These are phyloP conservation scores for Moesziomyces antarcticus DNA, from an alignment of 1,284 basidiomycete species.

Conservation along the genomic window DNA sequence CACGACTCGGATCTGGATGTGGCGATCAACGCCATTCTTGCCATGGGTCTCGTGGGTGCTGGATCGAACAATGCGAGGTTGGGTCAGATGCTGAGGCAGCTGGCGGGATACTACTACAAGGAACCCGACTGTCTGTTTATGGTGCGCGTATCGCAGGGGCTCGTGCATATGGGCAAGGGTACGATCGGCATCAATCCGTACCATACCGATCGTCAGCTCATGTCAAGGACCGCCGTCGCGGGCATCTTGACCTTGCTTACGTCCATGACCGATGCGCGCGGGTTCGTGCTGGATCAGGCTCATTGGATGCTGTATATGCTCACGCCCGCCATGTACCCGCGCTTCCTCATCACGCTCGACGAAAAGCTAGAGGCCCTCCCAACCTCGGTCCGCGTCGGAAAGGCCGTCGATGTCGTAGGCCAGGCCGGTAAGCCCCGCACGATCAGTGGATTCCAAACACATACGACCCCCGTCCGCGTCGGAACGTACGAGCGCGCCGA, in stretches of 20 bases:
- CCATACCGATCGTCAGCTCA: slow-evolving; percentile 90
- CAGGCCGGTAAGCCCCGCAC: slow-evolving; percentile 69
- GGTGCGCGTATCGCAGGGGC: slow-evolving; percentile 93
- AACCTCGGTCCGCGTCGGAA: slow-evolving; percentile 93
- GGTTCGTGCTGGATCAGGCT: slow-evolving; percentile 91
- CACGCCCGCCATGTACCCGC: slow-evolving; percentile 93
- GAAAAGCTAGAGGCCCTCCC: slow-evolving; percentile 77
- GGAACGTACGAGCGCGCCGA: slow-evolving; percentile 94
- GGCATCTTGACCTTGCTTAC: slow-evolving; percentile 87
- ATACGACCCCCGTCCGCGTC: slow-evolving; percentile 92
- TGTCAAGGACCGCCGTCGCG: slow-evolving; percentile 89
- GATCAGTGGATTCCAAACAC: slow-evolving; percentile 76
- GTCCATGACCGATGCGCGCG: slow-evolving; percentile 92
- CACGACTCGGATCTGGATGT: slow-evolving; percentile 98
- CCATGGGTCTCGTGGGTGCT: slow-evolving; percentile 97
- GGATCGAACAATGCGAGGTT: slow-evolving; percentile 98
- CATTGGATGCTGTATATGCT: slow-evolving; percentile 99
- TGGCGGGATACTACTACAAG: slow-evolving; percentile 97
- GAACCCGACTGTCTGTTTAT: slow-evolving; percentile 97
- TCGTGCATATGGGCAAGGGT: slow-evolving; percentile 99
- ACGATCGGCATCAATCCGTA: slow-evolving; percentile 98
- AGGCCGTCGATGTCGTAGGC: slow-evolving; percentile 71
- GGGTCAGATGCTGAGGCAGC: slow-evolving; percentile 94
- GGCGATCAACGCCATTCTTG: slow-evolving; percentile 95
- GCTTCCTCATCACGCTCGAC: slow-evolving; percentile 96